A percentile compares a stretch with the other conserved stretches of the same genome.
These are phyloP conservation scores for Urostyla sp. DNA, from an alignment of 73 alveolate species.

Conservation along the genomic window DNA sequence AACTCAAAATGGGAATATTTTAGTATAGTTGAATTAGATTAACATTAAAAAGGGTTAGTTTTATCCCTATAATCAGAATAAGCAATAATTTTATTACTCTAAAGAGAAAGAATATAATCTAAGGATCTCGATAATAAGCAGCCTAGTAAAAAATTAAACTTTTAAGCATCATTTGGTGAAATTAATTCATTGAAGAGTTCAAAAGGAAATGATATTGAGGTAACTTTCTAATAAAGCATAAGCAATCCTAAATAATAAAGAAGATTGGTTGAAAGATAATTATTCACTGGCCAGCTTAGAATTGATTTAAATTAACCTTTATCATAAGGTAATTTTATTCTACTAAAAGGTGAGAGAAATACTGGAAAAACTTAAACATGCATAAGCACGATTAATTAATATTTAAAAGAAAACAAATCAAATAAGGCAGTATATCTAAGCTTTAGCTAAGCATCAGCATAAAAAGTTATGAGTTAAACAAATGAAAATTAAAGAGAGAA, in stretches of 20 bases:
- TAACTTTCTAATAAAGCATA: not conserved
- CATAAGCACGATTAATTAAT: slow-evolving; percentile 1
- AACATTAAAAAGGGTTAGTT: not conserved
- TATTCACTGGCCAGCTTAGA: slow-evolving; percentile 64
- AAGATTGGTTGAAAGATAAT: slow-evolving; percentile 22
- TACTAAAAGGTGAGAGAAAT: slow-evolving; percentile 54
- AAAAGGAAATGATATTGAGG: not conserved
- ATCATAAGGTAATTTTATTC: slow-evolving; percentile 40
- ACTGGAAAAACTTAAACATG: slow-evolving; percentile 13
- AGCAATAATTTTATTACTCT: slow-evolving; percentile 9
- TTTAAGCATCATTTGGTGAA: not conserved
- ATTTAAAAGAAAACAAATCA: slow-evolving; percentile 29
- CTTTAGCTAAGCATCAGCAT: not conserved
- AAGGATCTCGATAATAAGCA: not conserved
- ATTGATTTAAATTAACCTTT: slow-evolving; percentile 57
- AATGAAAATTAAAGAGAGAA: not conserved
- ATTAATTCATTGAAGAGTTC: not conserved
- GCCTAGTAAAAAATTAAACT: not conserved
- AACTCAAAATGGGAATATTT: slow-evolving; percentile 20
- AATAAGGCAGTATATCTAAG: slow-evolving; percentile 57
- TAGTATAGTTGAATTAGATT: not conserved
- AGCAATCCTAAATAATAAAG: slow-evolving; percentile 46
- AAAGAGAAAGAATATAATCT: not conserved
- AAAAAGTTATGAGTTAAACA: not conserved
- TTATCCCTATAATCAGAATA: not conserved